These are phyloP conservation scores for Coemansia sp. DNA, from an alignment of 192 early-diverging fungal species.

Conservation along the genomic window DNA sequence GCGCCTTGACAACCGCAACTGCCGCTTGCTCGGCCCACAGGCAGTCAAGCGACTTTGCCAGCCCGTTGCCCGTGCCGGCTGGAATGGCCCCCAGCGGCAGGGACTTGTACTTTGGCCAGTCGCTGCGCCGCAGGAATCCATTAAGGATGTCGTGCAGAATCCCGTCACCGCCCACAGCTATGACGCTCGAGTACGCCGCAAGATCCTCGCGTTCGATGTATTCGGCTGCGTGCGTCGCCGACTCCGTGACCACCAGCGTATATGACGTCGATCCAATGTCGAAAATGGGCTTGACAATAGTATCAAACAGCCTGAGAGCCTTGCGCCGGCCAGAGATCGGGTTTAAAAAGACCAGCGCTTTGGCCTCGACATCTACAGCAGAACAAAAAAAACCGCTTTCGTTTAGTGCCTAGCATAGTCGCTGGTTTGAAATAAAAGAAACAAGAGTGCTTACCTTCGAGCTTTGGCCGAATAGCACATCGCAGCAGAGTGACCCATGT, in stretches of 20 bases:
- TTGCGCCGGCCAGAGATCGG: conserved; percentile 45
- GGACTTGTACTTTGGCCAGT: conserved; percentile 39
- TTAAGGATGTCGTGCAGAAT: conserved; percentile 51
- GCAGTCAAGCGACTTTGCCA: conserved; percentile 47
- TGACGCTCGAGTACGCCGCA: conserved; percentile 27
- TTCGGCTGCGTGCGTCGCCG: conserved; percentile 24
- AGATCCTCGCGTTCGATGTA: conserved; percentile 40
- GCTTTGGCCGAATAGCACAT: conserved; percentile 31
- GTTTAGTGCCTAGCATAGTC: too few relatives aligned
- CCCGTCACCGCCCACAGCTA: conserved; percentile 50
- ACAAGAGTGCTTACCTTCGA: conserved; percentile 28
- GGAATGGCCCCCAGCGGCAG: conserved; percentile 48
- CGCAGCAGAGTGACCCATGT: conserved; percentile 38
- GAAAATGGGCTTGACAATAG: conserved; percentile 49
- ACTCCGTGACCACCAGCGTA: conserved; percentile 39
- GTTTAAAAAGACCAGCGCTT: conserved; percentile 41
- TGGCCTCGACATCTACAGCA: conserved; percentile 22
- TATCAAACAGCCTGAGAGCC: conserved; percentile 39
- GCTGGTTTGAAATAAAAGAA: not conserved
- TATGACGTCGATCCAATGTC: conserved; percentile 31
- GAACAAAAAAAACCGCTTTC: not conserved
- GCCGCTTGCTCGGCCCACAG: conserved; percentile 52
- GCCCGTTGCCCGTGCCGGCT: conserved; percentile 47
- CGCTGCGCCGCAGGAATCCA: conserved; percentile 36
- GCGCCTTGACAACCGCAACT: conserved; percentile 53